A percentile compares a stretch with the other conserved stretches of the same genome.
Evolutionary conservation across 2,329 filamentous ascomycete species (phyloP).

Genomic region (Xylaria digitata): DNA sequence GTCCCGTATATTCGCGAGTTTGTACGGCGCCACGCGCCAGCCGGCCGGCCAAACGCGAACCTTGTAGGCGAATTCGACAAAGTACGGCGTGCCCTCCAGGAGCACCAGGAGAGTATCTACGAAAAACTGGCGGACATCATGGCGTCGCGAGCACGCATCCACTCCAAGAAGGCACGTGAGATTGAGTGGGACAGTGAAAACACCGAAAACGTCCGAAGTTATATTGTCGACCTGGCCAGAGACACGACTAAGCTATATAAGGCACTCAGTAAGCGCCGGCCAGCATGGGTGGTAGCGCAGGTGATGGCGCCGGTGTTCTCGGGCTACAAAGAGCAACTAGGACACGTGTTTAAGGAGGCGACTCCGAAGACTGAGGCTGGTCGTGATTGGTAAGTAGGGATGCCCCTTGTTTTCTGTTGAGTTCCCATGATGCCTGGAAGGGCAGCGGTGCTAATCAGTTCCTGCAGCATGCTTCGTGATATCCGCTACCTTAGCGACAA

Average conservation of each 20-base stretch:
- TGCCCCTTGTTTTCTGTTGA: slow-evolving; percentile 9
- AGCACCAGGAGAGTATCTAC: slow-evolving; percentile 89
- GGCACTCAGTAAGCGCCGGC: slow-evolving; percentile 77
- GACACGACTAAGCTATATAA: slow-evolving; percentile 69
- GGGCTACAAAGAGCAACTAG: slow-evolving; percentile 83
- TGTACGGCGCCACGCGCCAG: slow-evolving; percentile 75
- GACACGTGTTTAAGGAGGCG: slow-evolving; percentile 75
- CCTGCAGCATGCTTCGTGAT: slow-evolving; percentile 76
- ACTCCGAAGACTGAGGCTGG: slow-evolving; percentile 73
- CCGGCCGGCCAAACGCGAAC: slow-evolving; percentile 58
- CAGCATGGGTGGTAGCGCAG: slow-evolving; percentile 77
- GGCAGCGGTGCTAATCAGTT: slow-evolving; percentile 22
- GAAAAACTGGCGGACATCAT: slow-evolving; percentile 95
- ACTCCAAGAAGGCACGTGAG: slow-evolving; percentile 69
- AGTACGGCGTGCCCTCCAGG: slow-evolving; percentile 81
- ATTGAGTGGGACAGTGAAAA: slow-evolving; percentile 74
- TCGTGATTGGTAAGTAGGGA: slow-evolving; percentile 72
- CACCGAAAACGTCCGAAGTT: slow-evolving; percentile 64
- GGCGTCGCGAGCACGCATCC: slow-evolving; percentile 74
- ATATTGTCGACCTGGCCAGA: slow-evolving; percentile 87
- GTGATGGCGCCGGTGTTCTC: slow-evolving; percentile 89
- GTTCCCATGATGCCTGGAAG: slow-evolving; percentile 9
- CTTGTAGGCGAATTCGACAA: slow-evolving; percentile 89
- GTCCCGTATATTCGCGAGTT: slow-evolving; percentile 93
- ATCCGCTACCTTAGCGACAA: slow-evolving; percentile 76